Percentiles rank a stretch among this genome's conserved stretches.
phyloP scores from a whole-genome alignment of 2,329 filamentous ascomycete genomes.

The Pestalotiopsis sp. region DNA sequence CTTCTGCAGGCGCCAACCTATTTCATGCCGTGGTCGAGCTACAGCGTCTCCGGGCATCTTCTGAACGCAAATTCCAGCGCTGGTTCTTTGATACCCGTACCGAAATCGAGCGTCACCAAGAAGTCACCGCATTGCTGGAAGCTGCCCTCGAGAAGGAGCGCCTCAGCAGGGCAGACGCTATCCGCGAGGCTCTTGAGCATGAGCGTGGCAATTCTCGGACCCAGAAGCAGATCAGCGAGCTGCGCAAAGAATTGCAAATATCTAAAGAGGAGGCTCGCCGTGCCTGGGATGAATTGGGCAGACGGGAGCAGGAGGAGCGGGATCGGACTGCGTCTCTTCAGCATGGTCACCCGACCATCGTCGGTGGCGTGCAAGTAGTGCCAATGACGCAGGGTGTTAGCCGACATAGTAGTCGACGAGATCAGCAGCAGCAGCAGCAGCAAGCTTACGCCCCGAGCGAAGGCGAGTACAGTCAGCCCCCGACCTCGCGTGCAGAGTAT shows the following conservation, averaged over 20 bases:
- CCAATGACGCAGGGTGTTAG: slow-evolving; percentile 80
- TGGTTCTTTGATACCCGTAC: slow-evolving; percentile 97
- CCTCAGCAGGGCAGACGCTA: slow-evolving; percentile 66
- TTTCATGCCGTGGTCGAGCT: slow-evolving; percentile 98
- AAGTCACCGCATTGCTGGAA: slow-evolving; percentile 81
- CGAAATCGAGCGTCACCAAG: slow-evolving; percentile 83
- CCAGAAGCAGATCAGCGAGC: slow-evolving; percentile 81
- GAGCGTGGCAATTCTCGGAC: slow-evolving; percentile 70
- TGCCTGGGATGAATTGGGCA: slow-evolving; percentile 95
- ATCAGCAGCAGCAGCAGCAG: slow-evolving; percentile 20
- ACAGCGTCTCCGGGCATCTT: slow-evolving; percentile 89
- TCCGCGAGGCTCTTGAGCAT: slow-evolving; percentile 65
- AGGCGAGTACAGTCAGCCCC: slow-evolving; percentile 27
- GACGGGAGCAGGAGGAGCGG: slow-evolving; percentile 89
- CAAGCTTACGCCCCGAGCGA: slow-evolving; percentile 34
- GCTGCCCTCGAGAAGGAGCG: slow-evolving; percentile 74
- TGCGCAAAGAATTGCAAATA: slow-evolving; percentile 90
- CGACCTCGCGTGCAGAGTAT: slow-evolving; percentile 37
- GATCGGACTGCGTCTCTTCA: slow-evolving; percentile 84
- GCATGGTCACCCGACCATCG: slow-evolving; percentile 82
- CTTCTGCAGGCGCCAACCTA: slow-evolving; percentile 91
- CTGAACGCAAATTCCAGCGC: slow-evolving; percentile 94
- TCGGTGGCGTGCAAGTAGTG: slow-evolving; percentile 93
- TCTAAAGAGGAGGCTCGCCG: slow-evolving; percentile 94
- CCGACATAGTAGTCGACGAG: slow-evolving; percentile 49